Percentiles rank a stretch among this genome's conserved stretches.
These are phyloP conservation scores for Phytopythium aichiense DNA, from an alignment of 352 stramenopile genomes.

Conservation along the genomic window DNA sequence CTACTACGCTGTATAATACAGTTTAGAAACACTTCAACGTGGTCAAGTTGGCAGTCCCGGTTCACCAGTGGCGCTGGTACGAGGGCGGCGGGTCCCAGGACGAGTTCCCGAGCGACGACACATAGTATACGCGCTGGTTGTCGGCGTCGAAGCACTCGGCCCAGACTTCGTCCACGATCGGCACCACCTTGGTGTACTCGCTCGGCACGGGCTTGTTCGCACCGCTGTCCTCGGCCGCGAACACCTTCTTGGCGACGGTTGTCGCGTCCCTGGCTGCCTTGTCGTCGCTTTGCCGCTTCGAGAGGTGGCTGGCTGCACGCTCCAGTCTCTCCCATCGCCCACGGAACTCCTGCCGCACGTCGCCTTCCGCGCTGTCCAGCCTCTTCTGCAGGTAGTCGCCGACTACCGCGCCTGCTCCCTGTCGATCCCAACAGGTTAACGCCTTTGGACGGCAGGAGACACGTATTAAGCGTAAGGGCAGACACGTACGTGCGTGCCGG, in stretches of 20 bases:
- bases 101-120: conserved; percentile 22
- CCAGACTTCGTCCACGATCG: conserved; percentile 22
- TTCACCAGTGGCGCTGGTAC: conserved; percentile 1
- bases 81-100: conserved; percentile 16
- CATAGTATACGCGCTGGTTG: conserved; percentile 21
- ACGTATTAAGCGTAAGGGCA: too few species aligned
- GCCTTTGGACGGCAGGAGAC: background rate
- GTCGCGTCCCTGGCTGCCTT: background rate
- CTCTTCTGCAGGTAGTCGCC: conserved; percentile 43
- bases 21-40: too few species aligned
- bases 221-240: background rate
- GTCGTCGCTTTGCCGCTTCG: conserved; percentile 1
- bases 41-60: too few species aligned
- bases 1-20: too few species aligned
- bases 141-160: conserved; percentile 25
- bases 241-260: conserved; percentile 2
- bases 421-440: too few species aligned
- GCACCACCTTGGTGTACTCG: conserved; percentile 16
- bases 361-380: conserved; percentile 26
- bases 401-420: conserved; percentile 16
- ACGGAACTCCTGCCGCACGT: conserved; percentile 25
- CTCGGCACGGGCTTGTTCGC: background rate
- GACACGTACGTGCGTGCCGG: conserved; percentile 26
- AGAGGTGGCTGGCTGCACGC: conserved; percentile 10
- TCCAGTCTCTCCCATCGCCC: conserved; percentile 35